phyloP scores from a whole-genome alignment of 257 asterid species.

The Anisodus acutangulus region DNA sequence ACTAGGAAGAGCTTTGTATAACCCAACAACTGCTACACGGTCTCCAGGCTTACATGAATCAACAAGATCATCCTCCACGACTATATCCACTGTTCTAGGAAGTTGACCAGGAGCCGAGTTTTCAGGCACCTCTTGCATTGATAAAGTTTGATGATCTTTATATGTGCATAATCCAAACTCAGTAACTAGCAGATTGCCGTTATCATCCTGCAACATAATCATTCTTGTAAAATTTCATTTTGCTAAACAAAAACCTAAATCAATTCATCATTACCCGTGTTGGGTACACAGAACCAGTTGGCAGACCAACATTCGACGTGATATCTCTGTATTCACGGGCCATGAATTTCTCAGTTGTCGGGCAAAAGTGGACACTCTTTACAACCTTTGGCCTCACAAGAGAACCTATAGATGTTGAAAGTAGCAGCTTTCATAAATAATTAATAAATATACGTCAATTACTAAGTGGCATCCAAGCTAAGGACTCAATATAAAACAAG shows the following conservation, averaged over 20 bases:
- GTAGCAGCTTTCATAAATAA: background rate
- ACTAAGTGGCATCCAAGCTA: conserved; percentile 3
- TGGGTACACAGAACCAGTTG: conserved; percentile 96
- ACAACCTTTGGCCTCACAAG: conserved; percentile 99
- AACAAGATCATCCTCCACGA: conserved; percentile 92
- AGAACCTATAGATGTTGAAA: conserved; percentile 62
- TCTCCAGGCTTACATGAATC: conserved; percentile 99
- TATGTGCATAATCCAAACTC: conserved; percentile 86
- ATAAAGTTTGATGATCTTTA: conserved; percentile 90
- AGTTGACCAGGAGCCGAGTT: conserved; percentile 99
- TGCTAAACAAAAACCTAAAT: conserved; percentile 18
- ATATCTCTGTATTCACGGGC: conserved; percentile 88
- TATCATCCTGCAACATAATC: conserved; percentile 67
- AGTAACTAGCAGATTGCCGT: conserved; percentile 86
- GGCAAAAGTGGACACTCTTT: conserved; percentile 95
- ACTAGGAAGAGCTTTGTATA: conserved; percentile 93
- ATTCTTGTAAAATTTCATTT: conserved; percentile 26
- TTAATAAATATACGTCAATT: conserved; percentile 27
- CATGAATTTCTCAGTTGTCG: conserved; percentile 70
- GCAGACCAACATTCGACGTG: conserved; percentile 90
- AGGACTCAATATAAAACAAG: conserved; percentile 7
- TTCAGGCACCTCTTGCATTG: conserved; percentile 98
- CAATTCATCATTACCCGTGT: conserved; percentile 65
- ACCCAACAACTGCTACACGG: conserved; percentile 92
- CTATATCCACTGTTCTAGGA: conserved; percentile 87